Base-by-base conservation (phyloP, 768 basidiomycete genomes). In the Psilocybe subaeruginosa region DNA sequence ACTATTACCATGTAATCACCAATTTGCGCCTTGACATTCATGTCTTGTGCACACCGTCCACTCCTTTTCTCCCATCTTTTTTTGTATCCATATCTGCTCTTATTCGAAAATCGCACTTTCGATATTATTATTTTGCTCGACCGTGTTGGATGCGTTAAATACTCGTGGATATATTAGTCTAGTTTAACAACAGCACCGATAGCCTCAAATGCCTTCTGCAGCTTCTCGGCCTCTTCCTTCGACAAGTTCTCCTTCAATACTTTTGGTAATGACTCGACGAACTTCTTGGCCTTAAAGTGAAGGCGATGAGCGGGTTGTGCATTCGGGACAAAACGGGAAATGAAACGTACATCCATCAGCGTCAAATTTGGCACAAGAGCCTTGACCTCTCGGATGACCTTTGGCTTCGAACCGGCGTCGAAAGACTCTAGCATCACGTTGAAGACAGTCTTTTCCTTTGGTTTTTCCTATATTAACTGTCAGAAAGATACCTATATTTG, bases 401-500 rank as follows among this genome's bases (percentile, higher is more conserved):
- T 99, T 30, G 97, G 92, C 76, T 99, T 99, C 55, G 92, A 82
- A 9, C 85, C 81, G 2, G 95, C 87, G 63, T 97, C 96, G 70
- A 99, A 97, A 50, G 94, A 94, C 72, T 97, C 94, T 45, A 99
- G 85, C 76, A 88, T 95, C 71, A 98, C 91, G 68, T 89, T 96
- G 80, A 99, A 99, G 35, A 96, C 84, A 16, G 95, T 97, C 88
- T 99, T 99, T 81, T 98, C 97, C 79, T 97, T 98, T 52, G 95
- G 95, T 72, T 96, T 97, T 75, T 95, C 94, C 89, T 94, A 64
- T 39, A 69, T 19, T 39, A 0, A 55, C 31, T 2, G 11, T 65
- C 14, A 51, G 37, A 19, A 48, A 53, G 11, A 30, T 33, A 47
- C 8, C 50, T 9, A 16, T 46, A 51, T 49, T 3, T 56, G 16